Evolutionary conservation across 768 basidiomycete species (phyloP), one percentile per base, ranked within the genome.

Genomic region (Boletus sp.): DNA sequence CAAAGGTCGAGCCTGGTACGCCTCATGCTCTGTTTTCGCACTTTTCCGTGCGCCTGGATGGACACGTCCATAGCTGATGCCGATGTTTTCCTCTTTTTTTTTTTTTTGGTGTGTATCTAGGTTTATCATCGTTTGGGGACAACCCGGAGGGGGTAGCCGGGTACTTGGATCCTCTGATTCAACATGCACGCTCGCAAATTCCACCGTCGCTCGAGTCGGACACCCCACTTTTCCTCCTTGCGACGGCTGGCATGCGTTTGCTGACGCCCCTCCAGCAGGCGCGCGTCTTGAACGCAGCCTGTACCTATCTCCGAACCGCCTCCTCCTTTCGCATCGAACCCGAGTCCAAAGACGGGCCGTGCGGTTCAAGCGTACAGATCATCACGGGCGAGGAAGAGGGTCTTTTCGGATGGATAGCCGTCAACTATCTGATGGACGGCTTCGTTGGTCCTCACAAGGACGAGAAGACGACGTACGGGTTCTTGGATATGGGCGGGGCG

Each of bases 381-480:
- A 98, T 98, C 65, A 92, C 92, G 4, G 97, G 97, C 56, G 95
- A 98, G 73, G 97, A 99, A 73, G 97, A 99, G 68, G 97, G 97
- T 0, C 76, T 98, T 42, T 98, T 94, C 73, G 97, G 97, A 0
- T 99, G 97, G 97, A 94, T 99, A 55, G 94, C 95, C 0, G 94
- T 98, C 65, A 99, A 98, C 73, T 98, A 99, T 71, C 86, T 98
- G 48, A 95, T 98, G 92, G 91, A 98, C 67, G 96, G 95, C 2
- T 99, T 99, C 67, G 78, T 77, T 1, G 79, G 80, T 10, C 71
- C 73, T 0, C 9, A 20, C 48, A 55, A 47, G 47, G 69, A 81
- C 50, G 80, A 84, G 69, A 81, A 79, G 48, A 92, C 92, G 18
- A 98, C 96, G 5, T 98, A 93, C 67, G 97, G 97, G 6, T 99